Percentiles rank a stretch among this genome's conserved stretches.
Conservation (phyloP, 495 filamentous ascomycete genomes). For the Clavariopsis aquatica region DNA sequence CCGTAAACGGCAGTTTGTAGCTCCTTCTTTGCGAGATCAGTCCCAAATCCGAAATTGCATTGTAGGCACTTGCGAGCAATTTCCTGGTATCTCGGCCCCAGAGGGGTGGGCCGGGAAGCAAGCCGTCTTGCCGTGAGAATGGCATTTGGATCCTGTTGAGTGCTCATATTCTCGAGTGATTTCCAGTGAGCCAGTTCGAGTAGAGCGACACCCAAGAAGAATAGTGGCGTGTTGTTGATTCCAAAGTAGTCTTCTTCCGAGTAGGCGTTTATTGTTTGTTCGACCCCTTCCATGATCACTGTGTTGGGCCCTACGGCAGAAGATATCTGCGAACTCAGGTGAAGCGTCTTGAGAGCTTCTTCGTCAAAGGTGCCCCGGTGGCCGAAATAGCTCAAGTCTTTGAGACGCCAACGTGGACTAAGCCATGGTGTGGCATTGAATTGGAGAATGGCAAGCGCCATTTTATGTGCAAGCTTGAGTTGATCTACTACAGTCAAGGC, state of each 20-base stretch:
- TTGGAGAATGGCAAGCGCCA: constrained; percentile 45
- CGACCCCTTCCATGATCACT: constrained; percentile 22
- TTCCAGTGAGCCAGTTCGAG: constrained; percentile 26
- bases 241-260: constrained; percentile 27
- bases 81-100: constrained; percentile 38
- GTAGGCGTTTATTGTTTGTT: not conserved
- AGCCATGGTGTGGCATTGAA: constrained; percentile 48
- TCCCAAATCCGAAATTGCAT: constrained; percentile 46
- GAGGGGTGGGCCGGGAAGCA: constrained; percentile 6
- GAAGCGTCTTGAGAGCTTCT: constrained; percentile 33
- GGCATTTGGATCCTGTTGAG: constrained; percentile 32
- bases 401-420: constrained; percentile 39
- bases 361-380: constrained; percentile 9
- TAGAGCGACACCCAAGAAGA: constrained; percentile 27
- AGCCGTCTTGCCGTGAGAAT: constrained; percentile 44
- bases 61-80: constrained; percentile 45
- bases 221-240: constrained; percentile 32
- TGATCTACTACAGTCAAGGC: constrained; percentile 33
- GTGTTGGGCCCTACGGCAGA: not conserved
- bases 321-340: constrained; percentile 37
- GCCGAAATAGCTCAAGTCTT: constrained; percentile 43
- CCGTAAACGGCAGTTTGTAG: constrained; percentile 43
- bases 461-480: constrained; percentile 43
- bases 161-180: constrained; percentile 15
- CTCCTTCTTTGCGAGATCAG: constrained; percentile 39